Conservation (phyloP, 2,329 filamentous ascomycete species). For the Coniochaeta sp. region DNA sequence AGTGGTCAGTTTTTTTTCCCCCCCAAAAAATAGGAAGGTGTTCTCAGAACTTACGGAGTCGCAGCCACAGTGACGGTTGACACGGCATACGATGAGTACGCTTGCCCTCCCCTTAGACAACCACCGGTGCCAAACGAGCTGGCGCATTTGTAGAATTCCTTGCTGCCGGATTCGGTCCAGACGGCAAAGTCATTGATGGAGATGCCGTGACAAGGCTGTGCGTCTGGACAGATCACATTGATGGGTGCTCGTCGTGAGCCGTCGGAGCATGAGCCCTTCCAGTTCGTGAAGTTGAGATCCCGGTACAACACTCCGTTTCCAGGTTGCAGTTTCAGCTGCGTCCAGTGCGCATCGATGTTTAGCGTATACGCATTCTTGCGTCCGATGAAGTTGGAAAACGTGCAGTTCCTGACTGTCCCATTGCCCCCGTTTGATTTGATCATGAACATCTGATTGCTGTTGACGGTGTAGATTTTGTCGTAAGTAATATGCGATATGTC, state of each 20-base stretch:
- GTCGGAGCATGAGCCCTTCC: conserved; percentile 45
- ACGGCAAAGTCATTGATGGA: conserved; percentile 12
- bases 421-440: conserved; percentile 54
- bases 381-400: conserved; percentile 53
- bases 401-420: conserved; percentile 41
- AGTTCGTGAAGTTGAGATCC: conserved; percentile 47
- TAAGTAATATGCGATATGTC: conserved; percentile 46
- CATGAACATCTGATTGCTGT: conserved; percentile 58
- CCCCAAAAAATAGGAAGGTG: not conserved
- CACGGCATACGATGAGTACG: conserved; percentile 5
- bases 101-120: conserved; percentile 8
- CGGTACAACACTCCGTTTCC: conserved; percentile 45
- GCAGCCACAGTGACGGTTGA: conserved; percentile 6
- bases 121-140: conserved; percentile 14
- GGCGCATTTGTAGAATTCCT: conserved; percentile 11
- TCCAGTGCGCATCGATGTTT: conserved; percentile 27
- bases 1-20: not conserved
- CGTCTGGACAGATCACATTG: conserved; percentile 28
- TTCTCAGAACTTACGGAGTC: conserved; percentile 5
- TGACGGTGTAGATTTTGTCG: conserved; percentile 49
- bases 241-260: conserved; percentile 45
- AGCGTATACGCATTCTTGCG: conserved; percentile 52
- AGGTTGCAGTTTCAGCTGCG: conserved; percentile 8
- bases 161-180: conserved; percentile 13
- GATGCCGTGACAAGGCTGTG: conserved; percentile 12